Conservation (phyloP, 1,284 basidiomycete genomes). For the Neonothopanus nambi region DNA sequence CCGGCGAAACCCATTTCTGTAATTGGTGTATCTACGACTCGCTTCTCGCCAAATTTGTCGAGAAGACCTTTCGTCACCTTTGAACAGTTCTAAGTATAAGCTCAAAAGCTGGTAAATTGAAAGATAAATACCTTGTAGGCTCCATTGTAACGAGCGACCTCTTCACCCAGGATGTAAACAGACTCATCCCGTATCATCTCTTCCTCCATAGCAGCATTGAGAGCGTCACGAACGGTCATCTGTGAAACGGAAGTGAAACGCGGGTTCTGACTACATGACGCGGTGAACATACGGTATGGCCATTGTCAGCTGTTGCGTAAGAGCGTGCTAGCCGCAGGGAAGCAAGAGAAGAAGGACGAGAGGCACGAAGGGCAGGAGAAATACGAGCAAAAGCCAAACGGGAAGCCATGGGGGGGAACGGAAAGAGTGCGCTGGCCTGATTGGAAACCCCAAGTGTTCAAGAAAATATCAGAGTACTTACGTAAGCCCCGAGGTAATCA, state of each 20-base stretch:
- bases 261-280: constrained; percentile 9
- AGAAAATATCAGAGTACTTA: constrained; percentile 24
- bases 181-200: constrained; percentile 97
- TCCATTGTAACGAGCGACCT: constrained; percentile 98
- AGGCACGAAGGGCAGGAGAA: constrained; percentile 52
- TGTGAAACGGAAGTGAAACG: constrained; percentile 33
- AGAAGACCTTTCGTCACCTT: constrained; percentile 96
- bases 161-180: constrained; percentile 97
- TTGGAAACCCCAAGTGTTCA: constrained; percentile 20
- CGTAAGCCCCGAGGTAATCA: background rate
- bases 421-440: constrained; percentile 14
- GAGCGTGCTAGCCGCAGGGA: constrained; percentile 49
- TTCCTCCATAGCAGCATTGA: constrained; percentile 99
- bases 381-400: constrained; percentile 59
- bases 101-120: background rate
- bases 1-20: constrained; percentile 99
- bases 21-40: constrained; percentile 97
- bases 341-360: constrained; percentile 41
- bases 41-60: constrained; percentile 99
- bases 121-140: constrained; percentile 85
- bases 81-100: constrained; percentile 1
- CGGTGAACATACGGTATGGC: constrained; percentile 51
- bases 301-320: constrained; percentile 62
- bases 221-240: constrained; percentile 98
- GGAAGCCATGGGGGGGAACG: constrained; percentile 55